phyloP scores from a whole-genome alignment of 1,139 yeast genomes.

The Hansenula anomala region DNA sequence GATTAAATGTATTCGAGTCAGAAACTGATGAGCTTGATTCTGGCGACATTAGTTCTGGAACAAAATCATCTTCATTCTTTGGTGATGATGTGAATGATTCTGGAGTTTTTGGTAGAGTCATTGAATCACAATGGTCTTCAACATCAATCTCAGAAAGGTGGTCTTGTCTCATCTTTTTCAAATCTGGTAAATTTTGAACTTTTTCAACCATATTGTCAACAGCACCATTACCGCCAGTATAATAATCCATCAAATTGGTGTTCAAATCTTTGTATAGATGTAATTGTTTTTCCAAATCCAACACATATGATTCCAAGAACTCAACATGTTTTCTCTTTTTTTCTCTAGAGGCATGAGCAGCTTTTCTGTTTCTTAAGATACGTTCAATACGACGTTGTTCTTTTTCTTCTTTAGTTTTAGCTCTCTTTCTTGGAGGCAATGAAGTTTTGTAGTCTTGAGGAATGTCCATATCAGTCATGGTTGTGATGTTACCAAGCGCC shows the following conservation, averaged over 20 bases:
- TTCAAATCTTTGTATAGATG: conserved; percentile 12
- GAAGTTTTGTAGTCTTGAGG: conserved; percentile 36
- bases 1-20: too few relatives aligned
- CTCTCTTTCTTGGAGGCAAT: conserved; percentile 93
- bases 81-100: conserved; percentile 19
- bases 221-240: conserved; percentile 15
- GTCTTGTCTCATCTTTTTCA: conserved; percentile 14
- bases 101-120: conserved; percentile 21
- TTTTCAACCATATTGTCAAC: conserved; percentile 14
- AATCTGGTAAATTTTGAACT: conserved; percentile 16
- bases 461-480: conserved; percentile 21
- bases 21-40: conserved; percentile 7
- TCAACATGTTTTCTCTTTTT: conserved; percentile 93
- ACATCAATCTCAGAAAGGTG: conserved; percentile 14
- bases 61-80: conserved; percentile 10
- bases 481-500: too few relatives aligned
- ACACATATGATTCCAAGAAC: conserved; percentile 65
- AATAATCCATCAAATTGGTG: conserved; percentile 8
- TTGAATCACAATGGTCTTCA: not conserved
- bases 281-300: conserved; percentile 37
- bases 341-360: conserved; percentile 96
- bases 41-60: conserved; percentile 14
- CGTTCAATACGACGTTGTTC: conserved; percentile 94
- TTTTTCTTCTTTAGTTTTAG: conserved; percentile 94
- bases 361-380: conserved; percentile 88